Base-by-base conservation (phyloP, 495 filamentous ascomycete species). In the Aspergillus olivimuriae region DNA sequence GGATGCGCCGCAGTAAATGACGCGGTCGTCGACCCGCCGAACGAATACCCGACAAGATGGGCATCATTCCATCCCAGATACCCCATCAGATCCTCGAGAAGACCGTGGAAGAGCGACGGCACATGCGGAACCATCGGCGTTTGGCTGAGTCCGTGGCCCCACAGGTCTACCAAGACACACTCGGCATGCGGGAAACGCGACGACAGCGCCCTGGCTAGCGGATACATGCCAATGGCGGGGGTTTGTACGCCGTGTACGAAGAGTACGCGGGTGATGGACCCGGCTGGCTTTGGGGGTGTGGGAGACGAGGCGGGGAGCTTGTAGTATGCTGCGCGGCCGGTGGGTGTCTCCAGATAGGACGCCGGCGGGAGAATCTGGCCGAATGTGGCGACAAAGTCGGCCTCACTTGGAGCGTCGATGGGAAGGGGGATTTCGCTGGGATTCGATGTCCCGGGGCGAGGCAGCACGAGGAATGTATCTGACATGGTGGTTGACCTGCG, bases 11-110 rank as follows among this genome's bases (percentile, higher is more conserved):
- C 51, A 11, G 57, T 57, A 26, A 65, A 68, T 7, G 48, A 50
- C 2, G 57, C 61, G 0, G 52, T 47, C 8, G 55, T 60, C 4
- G 62, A 56, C 2, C 55, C 65, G 26, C 63, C 65, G 45, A 68
- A 66, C 4, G 65, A 68, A 43, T 63, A 68, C 2, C 65, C 65
- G 9, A 68, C 33, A 4, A 68, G 39, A 47, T 68, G 62, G 4
- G 59, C 62, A 48, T 53, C 32, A 0, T 44, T 23, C 65, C 65
- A 66, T 0, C 24, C 24, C 4, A 68, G 54, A 11, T 53, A 39
- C 7, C 12, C 24, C 43, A 66, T 34, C 14, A 68, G 20, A 4
- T 38, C 44, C 7, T 47, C 41, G 3, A 68, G 17, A 16, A 66
- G 32, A 1, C 2, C 4, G 35, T 65, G 65, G 21, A 66, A 66